Evolutionary conservation across 1,284 basidiomycete genomes (phyloP).

Genomic region (Ceratobasidium sp.): DNA sequence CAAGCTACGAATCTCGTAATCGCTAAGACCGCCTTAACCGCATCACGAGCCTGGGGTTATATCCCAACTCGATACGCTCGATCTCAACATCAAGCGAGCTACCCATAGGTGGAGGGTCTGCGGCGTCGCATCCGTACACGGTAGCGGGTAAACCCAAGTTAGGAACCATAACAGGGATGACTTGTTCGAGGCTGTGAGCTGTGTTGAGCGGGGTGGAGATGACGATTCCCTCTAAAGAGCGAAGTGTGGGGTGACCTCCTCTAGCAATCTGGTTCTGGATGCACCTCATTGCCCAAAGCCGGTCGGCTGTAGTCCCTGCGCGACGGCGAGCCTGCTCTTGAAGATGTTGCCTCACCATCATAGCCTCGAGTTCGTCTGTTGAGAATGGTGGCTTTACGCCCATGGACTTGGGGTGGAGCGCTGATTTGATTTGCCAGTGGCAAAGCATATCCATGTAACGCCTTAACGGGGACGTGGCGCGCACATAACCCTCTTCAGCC

Average conservation of each 20-base stretch:
- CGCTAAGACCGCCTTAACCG: background rate
- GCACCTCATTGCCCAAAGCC: slow-evolving; percentile 35
- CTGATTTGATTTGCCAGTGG: slow-evolving; percentile 95
- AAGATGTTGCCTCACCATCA: slow-evolving; percentile 49
- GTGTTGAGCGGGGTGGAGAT: slow-evolving; percentile 2
- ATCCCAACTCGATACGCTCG: slow-evolving; percentile 13
- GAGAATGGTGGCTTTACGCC: slow-evolving; percentile 42
- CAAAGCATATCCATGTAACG: slow-evolving; percentile 84
- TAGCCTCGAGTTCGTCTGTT: slow-evolving; percentile 44
- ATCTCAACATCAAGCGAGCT: slow-evolving; percentile 34
- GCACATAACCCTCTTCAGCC: slow-evolving; percentile 77
- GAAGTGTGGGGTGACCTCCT: slow-evolving; percentile 25
- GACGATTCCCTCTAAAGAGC: slow-evolving; percentile 23
- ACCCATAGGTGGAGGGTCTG: slow-evolving; percentile 25
- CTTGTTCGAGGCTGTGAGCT: slow-evolving; percentile 1
- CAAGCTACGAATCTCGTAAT: background rate
- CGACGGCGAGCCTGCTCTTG: slow-evolving; percentile 51
- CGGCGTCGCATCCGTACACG: slow-evolving; percentile 7
- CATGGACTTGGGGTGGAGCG: slow-evolving; percentile 57
- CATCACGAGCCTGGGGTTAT: slow-evolving; percentile 23
- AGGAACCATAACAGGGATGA: slow-evolving; percentile 31
- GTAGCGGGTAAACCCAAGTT: slow-evolving; percentile 16
- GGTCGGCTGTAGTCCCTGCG: slow-evolving; percentile 46
- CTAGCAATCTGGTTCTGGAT: slow-evolving; percentile 26
- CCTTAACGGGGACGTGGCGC: slow-evolving; percentile 90